A percentile compares a stretch with the other conserved stretches of the same genome.
phyloP scores from a whole-genome alignment of 345 rosid species.

The Gossypium arboreum region DNA sequence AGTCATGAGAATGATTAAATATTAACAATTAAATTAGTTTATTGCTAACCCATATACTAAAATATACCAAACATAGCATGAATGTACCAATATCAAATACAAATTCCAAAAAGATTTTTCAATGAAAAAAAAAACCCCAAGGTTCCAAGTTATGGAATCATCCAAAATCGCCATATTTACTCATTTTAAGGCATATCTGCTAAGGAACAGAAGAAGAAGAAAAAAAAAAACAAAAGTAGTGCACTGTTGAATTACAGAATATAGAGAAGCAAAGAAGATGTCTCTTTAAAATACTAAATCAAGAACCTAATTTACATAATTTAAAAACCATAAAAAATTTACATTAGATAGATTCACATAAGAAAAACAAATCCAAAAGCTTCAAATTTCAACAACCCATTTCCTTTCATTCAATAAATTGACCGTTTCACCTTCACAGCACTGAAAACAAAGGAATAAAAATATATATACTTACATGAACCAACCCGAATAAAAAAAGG shows the following conservation, averaged over 20 bases:
- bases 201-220: background rate
- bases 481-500: background rate
- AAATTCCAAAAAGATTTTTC: background rate
- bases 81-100: background rate
- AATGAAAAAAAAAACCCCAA: background rate
- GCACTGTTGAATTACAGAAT: background rate
- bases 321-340: background rate
- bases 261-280: background rate
- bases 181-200: background rate
- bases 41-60: no score
- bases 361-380: background rate
- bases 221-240: background rate
- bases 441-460: background rate
- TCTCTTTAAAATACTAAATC: background rate
- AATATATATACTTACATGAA: no score
- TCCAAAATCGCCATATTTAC: background rate
- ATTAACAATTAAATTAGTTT: no score
- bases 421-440: background rate
- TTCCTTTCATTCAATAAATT: background rate
- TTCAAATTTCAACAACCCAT: background rate
- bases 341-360: background rate
- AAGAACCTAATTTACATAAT: slow-evolving; percentile 11
- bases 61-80: background rate
- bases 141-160: background rate
- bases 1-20: no score